phyloP scores from a whole-genome alignment of 257 asterid species.

The Eustoma russellianum region DNA sequence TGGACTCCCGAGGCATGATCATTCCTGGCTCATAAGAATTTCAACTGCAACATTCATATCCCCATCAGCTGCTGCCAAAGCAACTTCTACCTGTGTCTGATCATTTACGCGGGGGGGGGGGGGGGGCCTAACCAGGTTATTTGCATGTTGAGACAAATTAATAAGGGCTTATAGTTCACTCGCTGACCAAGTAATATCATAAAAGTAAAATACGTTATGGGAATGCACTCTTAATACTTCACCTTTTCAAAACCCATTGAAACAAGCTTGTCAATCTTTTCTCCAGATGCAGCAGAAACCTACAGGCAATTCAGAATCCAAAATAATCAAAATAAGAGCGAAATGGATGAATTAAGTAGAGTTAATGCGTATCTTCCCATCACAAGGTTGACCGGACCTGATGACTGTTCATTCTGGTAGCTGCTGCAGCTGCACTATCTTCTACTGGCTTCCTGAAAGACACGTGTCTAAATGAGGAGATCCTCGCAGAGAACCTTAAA shows the following conservation, averaged over 20 bases:
- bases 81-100: constrained; percentile 94
- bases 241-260: constrained; percentile 98
- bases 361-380: not conserved
- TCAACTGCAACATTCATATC: constrained; percentile 81
- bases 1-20: too few relatives aligned
- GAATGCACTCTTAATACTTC: too few relatives aligned
- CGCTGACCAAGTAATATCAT: not conserved
- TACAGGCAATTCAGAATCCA: constrained; percentile 22
- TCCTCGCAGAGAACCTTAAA: too few relatives aligned
- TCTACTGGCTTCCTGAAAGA: constrained; percentile 21
- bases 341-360: constrained; percentile 4
- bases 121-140: too few relatives aligned
- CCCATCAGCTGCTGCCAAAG: constrained; percentile 88
- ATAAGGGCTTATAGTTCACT: too few relatives aligned
- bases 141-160: too few relatives aligned
- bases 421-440: constrained; percentile 26
- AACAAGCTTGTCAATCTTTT: constrained; percentile 66
- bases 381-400: constrained; percentile 38
- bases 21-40: constrained; percentile 89
- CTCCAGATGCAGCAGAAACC: constrained; percentile 52
- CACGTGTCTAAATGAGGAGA: too few relatives aligned
- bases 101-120: too few relatives aligned
- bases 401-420: constrained; percentile 29
- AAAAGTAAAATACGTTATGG: not conserved
- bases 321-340: constrained; percentile 10